Base-by-base conservation (phyloP, 139 green algal genomes). In the Zygnema circumcarinatum region DNA sequence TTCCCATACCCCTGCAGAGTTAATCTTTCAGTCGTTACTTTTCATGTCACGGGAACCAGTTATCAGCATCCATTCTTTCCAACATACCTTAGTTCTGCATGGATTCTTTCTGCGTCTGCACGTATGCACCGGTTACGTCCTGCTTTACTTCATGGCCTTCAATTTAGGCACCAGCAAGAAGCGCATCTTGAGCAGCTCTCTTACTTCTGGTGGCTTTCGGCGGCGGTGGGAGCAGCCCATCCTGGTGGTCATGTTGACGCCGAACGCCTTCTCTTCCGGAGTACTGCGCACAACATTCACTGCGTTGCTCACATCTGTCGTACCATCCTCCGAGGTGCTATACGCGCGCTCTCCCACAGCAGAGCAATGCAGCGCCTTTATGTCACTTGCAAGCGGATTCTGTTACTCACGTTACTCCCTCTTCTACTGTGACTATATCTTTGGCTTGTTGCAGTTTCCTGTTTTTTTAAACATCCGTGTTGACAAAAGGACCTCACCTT, bases 211-310 rank as follows among this genome's bases (percentile, higher is more conserved):
- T n/a, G n/a, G n/a, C n/a, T n/a, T n/a, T n/a, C n/a, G n/a, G n/a
- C n/a, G n/a, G n/a, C n/a, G n/a, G n/a, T 40, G 74, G 47, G 36
- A 31, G 29, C 79, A 86, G 79, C 40, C 42, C 16, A 54, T 76
- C 47, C 56, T 87, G 62, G 67, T 52, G 11, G 31, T 81, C 32
- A 16, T 82, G 36, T 52, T 87, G 35, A 47, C 81, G 3, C 81
- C 67, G 2, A 21, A 76, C 1, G 81, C 81, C 29, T 42, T 87
- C 11, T 31, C 81, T 22, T 42, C 62, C 2, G 81, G 81, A 39
- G 81, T 87, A 21, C 35, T 87, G 62, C 62, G 81, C 33, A 87
- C 81, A 72, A 87, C 81, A 33, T 87, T 76, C 62, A 81, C 81
- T 1, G 81, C 81, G 16, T 47, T 79, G 0, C 56, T 87, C 36